phyloP scores from a whole-genome alignment of 192 early-diverging fungal species.

The Backusella tuberculispora region DNA sequence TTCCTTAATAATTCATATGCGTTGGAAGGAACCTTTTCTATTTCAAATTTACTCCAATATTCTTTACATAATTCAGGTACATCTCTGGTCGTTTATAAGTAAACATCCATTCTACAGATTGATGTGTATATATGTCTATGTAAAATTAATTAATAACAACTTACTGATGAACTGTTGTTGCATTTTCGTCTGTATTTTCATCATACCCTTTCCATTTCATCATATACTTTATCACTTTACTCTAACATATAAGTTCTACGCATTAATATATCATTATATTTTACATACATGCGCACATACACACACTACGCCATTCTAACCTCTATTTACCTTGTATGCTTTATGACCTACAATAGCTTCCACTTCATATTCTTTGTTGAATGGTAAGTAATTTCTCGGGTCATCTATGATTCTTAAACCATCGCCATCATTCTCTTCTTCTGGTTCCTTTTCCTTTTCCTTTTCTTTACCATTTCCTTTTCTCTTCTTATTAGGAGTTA shows the following conservation, averaged over 20 bases:
- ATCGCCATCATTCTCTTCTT: neutral
- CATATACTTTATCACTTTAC: slow-evolving; percentile 5
- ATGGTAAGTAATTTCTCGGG: neutral
- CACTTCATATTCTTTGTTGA: neutral
- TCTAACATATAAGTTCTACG: neutral
- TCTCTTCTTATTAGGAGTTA: neutral
- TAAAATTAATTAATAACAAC: neutral
- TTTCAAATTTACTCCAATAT: slow-evolving; percentile 11
- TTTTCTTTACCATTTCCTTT: neutral
- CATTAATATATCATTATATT: neutral
- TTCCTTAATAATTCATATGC: neutral
- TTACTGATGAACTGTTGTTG: slow-evolving; percentile 14
- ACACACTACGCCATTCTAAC: neutral
- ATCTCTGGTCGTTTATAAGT: slow-evolving; percentile 6
- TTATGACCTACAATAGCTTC: slow-evolving; percentile 6
- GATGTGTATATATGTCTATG: neutral
- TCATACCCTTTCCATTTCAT: slow-evolving; percentile 23
- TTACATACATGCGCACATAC: neutral
- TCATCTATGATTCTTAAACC: neutral
- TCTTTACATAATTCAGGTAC: slow-evolving; percentile 4
- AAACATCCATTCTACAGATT: too few relatives aligned
- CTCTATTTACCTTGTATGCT: slow-evolving; percentile 14
- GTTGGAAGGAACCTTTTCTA: neutral
- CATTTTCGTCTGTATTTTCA: neutral
- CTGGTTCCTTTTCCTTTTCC: neutral